Conservation (phyloP, 495 filamentous ascomycete genomes). For the Peziza echinospora region DNA sequence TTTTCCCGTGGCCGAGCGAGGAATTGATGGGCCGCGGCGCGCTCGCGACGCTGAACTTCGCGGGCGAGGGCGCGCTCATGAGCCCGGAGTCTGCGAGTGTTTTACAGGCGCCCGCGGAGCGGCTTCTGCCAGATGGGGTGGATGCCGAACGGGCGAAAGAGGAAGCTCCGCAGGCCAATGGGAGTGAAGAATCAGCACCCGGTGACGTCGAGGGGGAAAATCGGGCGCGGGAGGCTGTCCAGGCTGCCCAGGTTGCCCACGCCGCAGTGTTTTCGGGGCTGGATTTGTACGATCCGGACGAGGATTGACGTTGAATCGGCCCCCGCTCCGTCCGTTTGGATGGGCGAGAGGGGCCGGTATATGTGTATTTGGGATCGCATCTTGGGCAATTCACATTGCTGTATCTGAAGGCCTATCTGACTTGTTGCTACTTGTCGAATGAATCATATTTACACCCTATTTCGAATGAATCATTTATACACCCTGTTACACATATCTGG, state of each 20-base stretch:
- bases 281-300: constrained; percentile 15
- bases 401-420: no score
- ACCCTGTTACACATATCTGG: no score
- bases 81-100: background rate
- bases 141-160: constrained; percentile 24
- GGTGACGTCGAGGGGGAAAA: constrained; percentile 20
- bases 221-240: constrained; percentile 14
- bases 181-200: constrained; percentile 14
- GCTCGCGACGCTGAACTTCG: constrained; percentile 35
- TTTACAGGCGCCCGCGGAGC: constrained; percentile 7
- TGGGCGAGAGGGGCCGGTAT: no score
- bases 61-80: constrained; percentile 20
- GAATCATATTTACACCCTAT: no score
- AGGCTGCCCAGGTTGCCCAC: background rate
- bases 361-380: no score
- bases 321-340: no score
- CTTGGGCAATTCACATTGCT: no score
- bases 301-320: constrained; percentile 5
- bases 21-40: constrained; percentile 39
- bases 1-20: constrained; percentile 49
- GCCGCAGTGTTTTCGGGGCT: constrained; percentile 6
- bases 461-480: no score
- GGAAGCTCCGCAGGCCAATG: constrained; percentile 21
- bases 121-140: constrained; percentile 24
- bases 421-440: no score